phyloP scores from a whole-genome alignment of 1,139 yeast genomes.

The Taphrina wiesneri region DNA sequence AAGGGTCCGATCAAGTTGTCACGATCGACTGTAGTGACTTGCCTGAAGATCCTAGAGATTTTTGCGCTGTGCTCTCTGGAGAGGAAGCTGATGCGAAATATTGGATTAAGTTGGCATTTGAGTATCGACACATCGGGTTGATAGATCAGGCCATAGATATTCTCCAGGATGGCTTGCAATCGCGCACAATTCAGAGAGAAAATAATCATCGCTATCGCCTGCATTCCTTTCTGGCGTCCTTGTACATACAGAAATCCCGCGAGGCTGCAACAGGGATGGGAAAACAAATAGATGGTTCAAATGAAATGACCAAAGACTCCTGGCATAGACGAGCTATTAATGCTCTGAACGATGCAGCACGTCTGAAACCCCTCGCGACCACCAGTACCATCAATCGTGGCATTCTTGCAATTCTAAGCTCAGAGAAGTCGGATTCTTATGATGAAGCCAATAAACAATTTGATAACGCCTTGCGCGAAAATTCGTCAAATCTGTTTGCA shows the following conservation, averaged over 20 bases:
- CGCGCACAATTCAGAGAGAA: conserved; percentile 45
- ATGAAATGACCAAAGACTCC: conserved; percentile 43
- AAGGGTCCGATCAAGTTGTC: conserved; percentile 68
- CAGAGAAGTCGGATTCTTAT: conserved; percentile 12
- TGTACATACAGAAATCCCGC: conserved; percentile 58
- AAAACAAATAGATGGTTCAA: conserved; percentile 24
- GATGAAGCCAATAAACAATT: conserved; percentile 43
- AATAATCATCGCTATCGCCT: conserved; percentile 57
- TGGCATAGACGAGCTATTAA: conserved; percentile 46
- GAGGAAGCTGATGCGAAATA: conserved; percentile 73
- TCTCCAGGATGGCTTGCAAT: conserved; percentile 59
- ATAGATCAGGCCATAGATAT: conserved; percentile 65
- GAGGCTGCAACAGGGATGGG: conserved; percentile 43
- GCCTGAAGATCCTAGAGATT: conserved; percentile 85
- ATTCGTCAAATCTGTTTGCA: conserved; percentile 67
- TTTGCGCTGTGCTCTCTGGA: conserved; percentile 72
- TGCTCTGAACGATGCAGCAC: conserved; percentile 46
- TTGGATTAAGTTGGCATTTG: conserved; percentile 61
- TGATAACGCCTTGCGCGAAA: conserved; percentile 46
- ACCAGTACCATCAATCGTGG: conserved; percentile 63
- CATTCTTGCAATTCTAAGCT: conserved; percentile 47
- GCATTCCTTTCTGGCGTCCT: conserved; percentile 72
- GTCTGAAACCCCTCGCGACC: conserved; percentile 50
- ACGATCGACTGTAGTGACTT: conserved; percentile 67
- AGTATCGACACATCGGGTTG: conserved; percentile 67